Percentiles rank a stretch among this genome's conserved stretches.
These are phyloP conservation scores for Myxozyma neotropica DNA, from an alignment of 805 yeast genomes.

Conservation along the genomic window DNA sequence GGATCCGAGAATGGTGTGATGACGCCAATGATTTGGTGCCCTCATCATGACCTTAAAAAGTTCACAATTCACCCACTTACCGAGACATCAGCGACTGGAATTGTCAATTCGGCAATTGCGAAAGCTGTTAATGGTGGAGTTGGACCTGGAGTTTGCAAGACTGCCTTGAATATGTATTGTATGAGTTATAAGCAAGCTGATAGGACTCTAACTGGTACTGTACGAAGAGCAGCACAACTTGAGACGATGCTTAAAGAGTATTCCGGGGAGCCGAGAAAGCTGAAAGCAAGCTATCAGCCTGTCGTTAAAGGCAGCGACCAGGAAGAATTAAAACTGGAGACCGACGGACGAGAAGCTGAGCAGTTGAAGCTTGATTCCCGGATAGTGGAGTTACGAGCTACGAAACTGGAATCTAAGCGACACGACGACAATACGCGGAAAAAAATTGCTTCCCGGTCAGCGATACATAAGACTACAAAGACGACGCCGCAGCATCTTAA, in stretches of 20 bases:
- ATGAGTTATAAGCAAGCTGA: constrained; percentile 38
- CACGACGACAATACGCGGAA: too few relatives aligned
- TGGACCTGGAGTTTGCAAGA: constrained; percentile 21
- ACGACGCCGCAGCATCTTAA: too few relatives aligned
- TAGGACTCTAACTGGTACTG: constrained; percentile 25
- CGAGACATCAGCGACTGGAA: constrained; percentile 18
- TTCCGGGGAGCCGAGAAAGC: background rate
- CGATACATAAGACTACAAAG: too few relatives aligned
- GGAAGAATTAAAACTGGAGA: background rate
- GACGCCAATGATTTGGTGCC: constrained; percentile 42
- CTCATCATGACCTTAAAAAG: constrained; percentile 36
- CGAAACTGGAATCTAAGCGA: too few relatives aligned
- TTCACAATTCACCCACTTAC: constrained; percentile 34
- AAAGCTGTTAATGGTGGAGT: background rate
- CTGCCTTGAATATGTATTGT: constrained; percentile 41
- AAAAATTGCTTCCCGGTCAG: too few relatives aligned
- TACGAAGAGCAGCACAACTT: constrained; percentile 24
- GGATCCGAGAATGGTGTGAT: constrained; percentile 36
- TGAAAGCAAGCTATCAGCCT: background rate
- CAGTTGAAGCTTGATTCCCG: too few relatives aligned
- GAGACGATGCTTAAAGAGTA: background rate
- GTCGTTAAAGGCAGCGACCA: background rate
- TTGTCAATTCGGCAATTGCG: background rate
- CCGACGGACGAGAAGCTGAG: too few relatives aligned
- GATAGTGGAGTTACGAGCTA: too few relatives aligned